Evolutionary conservation across 139 green algal species (phyloP), one percentile per base, ranked within the genome.

Genomic region (Chlorella vulgaris): DNA sequence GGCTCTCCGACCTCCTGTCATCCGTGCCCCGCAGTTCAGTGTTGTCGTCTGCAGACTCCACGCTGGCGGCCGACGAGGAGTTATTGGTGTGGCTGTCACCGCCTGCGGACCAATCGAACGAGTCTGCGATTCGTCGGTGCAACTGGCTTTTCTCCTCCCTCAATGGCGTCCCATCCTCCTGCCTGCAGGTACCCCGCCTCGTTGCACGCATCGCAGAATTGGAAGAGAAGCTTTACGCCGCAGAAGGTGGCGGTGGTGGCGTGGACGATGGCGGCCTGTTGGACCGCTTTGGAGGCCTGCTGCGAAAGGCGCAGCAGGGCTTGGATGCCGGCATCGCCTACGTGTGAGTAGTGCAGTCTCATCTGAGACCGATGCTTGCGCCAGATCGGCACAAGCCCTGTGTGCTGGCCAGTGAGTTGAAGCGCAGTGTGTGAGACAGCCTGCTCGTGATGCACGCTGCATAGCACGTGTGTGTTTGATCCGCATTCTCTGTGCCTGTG

Each of bases 191-290:
- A 7, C 81, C 74, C 2, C 83, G 87, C 31, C 83, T 92, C 3
- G 76, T 92, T 21, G 85, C 82, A 2, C 53, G 87, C 21, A 92
- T 92, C 29, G 84, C 83, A 0, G 87, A 92, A 58, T 75, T 92
- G 1, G 88, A 92, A 71, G 82, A 92, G 50, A 42, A 76, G 63
- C 69, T 92, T 13, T 92, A 90, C 53, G 26, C 53, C 28, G 8
- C 31, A 6, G 71, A 67, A 26, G 51, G 50, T 6, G 71, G 71
- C 22, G 51, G 51, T 29, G 47, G n/a, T 24, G 47, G 36, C 36
- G 19, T 5, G 3, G 53, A 71, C n/a, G 79, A 53, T 1, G 70
- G 71, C 28, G 53, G 40, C 31, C 70, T 85, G 31, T 61, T 74
- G 0, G 61, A 81, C 42, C 69, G 61, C 4, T 83, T 83, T 50